Conservation (phyloP, 768 basidiomycete species). For the Amanita rimosa region DNA sequence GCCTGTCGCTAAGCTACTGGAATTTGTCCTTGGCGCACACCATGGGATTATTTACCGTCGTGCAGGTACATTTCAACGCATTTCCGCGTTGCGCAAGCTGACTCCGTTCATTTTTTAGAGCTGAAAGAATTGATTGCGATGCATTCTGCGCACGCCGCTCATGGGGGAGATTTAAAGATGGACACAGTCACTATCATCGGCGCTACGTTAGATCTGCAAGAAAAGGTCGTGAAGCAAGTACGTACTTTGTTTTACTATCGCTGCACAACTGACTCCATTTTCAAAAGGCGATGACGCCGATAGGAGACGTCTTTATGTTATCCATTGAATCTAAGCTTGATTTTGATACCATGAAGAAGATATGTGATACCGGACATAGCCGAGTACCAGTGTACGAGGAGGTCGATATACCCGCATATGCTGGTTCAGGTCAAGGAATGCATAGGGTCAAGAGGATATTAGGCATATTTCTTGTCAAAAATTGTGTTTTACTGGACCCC, state of each 20-base stretch:
- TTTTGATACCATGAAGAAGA: slow-evolving; percentile 64
- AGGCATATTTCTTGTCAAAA: slow-evolving; percentile 82
- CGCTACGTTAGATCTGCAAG: slow-evolving; percentile 80
- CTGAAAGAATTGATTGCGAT: slow-evolving; percentile 87
- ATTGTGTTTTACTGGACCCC: slow-evolving; percentile 81
- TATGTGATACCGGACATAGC: slow-evolving; percentile 73
- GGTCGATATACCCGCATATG: slow-evolving; percentile 45
- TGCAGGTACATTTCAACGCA: slow-evolving; percentile 27
- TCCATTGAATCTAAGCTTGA: slow-evolving; percentile 78
- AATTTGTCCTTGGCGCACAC: slow-evolving; percentile 67
- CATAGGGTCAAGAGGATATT: slow-evolving; percentile 70
- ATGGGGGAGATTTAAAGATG: slow-evolving; percentile 76
- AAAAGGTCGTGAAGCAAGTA: slow-evolving; percentile 69
- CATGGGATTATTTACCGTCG: slow-evolving; percentile 89
- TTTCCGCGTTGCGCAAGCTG: neutral
- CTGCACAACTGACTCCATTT: neutral
- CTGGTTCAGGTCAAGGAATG: slow-evolving; percentile 16
- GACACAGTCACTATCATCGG: slow-evolving; percentile 90
- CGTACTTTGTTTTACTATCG: slow-evolving; percentile 4
- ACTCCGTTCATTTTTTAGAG: slow-evolving; percentile 25
- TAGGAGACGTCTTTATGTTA: slow-evolving; percentile 76
- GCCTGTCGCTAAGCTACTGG: slow-evolving; percentile 79
- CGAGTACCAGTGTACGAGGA: slow-evolving; percentile 79
- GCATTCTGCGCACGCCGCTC: slow-evolving; percentile 61
- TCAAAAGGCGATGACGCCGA: slow-evolving; percentile 69